These are phyloP conservation scores for Epichloe gansuensis DNA, from an alignment of 2,329 filamentous ascomycete genomes.

Conservation along the genomic window DNA sequence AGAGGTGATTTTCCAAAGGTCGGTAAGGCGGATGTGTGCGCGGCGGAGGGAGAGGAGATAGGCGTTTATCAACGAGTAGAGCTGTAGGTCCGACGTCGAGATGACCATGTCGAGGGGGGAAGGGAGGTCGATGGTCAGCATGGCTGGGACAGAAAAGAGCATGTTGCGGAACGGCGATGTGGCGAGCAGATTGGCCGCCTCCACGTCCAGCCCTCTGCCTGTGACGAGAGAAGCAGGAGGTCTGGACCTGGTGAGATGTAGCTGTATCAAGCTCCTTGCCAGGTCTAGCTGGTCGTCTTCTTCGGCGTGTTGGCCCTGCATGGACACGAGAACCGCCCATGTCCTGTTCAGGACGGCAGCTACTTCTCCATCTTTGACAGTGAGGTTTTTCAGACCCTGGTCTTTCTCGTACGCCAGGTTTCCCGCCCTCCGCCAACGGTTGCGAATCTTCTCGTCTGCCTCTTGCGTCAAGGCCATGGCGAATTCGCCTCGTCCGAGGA, in stretches of 20 bases:
- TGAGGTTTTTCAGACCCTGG: slow-evolving; percentile 31
- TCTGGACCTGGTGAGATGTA: slow-evolving; percentile 46
- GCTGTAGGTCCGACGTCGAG: slow-evolving; percentile 57
- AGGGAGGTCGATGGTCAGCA: slow-evolving; percentile 58
- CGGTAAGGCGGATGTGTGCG: slow-evolving; percentile 70
- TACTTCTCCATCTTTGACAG: slow-evolving; percentile 79
- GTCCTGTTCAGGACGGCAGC: slow-evolving; percentile 62
- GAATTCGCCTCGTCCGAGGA: slow-evolving; percentile 83
- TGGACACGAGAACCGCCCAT: slow-evolving; percentile 66
- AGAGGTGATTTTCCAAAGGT: slow-evolving; percentile 74
- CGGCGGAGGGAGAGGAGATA: slow-evolving; percentile 79
- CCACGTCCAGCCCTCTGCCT: slow-evolving; percentile 21
- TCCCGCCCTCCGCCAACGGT: slow-evolving; percentile 53
- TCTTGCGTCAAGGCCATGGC: slow-evolving; percentile 75
- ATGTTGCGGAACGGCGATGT: slow-evolving; percentile 62
- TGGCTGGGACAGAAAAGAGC: slow-evolving; percentile 60
- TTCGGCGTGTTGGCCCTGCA: slow-evolving; percentile 56
- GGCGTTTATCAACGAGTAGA: slow-evolving; percentile 74
- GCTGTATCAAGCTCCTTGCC: slow-evolving; percentile 61
- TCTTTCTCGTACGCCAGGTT: slow-evolving; percentile 44
- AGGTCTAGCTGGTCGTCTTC: slow-evolving; percentile 77
- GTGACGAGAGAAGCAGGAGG: slow-evolving; percentile 24
- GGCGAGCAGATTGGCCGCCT: slow-evolving; percentile 24
- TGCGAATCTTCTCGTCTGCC: slow-evolving; percentile 67
- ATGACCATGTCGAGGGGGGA: slow-evolving; percentile 83